These are phyloP conservation scores for Pachyrhizus erosus DNA, from an alignment of 306 rosid species.

Conservation along the genomic window DNA sequence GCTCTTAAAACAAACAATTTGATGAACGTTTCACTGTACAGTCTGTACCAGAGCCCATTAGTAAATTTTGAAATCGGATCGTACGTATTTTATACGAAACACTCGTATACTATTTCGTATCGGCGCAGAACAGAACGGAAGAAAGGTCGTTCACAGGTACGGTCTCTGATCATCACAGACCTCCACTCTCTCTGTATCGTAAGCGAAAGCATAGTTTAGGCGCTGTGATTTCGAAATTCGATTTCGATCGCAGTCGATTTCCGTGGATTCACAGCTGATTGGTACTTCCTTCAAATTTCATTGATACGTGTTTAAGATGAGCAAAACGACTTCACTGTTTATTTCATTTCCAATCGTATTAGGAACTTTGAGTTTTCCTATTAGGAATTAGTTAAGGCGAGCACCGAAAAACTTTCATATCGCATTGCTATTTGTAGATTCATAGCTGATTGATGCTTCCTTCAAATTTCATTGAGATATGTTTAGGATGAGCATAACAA, in stretches of 20 bases:
- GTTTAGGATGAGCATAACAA: conserved; percentile 25
- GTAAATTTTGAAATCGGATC: conserved; percentile 10
- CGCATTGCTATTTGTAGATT: neutral
- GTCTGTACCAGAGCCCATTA: neutral
- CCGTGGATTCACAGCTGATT: neutral
- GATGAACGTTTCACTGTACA: too few species aligned
- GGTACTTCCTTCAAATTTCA: conserved; percentile 14
- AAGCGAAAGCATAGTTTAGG: conserved; percentile 25
- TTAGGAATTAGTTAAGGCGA: conserved; percentile 30
- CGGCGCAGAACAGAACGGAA: neutral
- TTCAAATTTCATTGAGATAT: conserved; percentile 18
- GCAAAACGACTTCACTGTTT: conserved; percentile 5
- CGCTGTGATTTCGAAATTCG: neutral
- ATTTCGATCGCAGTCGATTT: conserved; percentile 5
- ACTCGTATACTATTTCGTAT: conserved; percentile 8
- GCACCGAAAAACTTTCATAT: neutral
- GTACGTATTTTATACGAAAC: neutral
- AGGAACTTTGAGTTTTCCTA: neutral
- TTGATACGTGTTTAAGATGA: conserved; percentile 24
- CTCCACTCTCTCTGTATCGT: conserved; percentile 4
- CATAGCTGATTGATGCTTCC: neutral
- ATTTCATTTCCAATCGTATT: conserved; percentile 29
- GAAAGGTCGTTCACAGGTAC: conserved; percentile 15
- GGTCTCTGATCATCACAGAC: neutral
- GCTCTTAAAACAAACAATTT: too few species aligned